phyloP scores from a whole-genome alignment of 139 green algal genomes.

The Closterium sp. region DNA sequence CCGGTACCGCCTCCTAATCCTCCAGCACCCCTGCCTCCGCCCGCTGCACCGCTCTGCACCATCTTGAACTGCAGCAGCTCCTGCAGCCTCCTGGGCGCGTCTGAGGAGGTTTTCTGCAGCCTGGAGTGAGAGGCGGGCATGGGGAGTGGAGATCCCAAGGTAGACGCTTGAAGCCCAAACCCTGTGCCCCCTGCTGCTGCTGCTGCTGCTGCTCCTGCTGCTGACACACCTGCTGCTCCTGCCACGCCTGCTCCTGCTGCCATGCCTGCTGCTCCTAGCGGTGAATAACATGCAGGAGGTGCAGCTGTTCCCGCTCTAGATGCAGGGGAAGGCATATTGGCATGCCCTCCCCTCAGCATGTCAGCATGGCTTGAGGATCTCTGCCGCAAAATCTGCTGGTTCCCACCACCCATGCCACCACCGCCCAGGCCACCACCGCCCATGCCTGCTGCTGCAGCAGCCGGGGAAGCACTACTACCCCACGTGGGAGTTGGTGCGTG shows the following conservation, averaged over 20 bases:
- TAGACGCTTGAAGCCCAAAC: background rate
- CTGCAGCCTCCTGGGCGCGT: background rate
- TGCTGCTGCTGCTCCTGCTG: background rate
- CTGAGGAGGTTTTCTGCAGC: background rate
- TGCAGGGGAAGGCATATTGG: background rate
- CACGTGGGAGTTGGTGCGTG: background rate
- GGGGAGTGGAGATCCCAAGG: background rate
- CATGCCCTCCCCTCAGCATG: background rate
- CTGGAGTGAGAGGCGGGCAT: background rate
- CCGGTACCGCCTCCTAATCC: too few relatives aligned
- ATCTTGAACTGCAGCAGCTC: background rate
- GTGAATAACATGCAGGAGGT: background rate
- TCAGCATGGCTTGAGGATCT: background rate
- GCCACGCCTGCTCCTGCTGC: background rate
- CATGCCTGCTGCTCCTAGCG: background rate
- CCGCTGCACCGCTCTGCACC: background rate
- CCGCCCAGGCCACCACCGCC: too few relatives aligned
- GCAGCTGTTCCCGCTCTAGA: background rate
- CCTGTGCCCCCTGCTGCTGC: background rate
- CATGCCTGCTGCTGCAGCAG: background rate
- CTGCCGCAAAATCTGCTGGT: background rate
- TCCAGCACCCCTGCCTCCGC: too few relatives aligned
- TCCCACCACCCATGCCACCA: background rate
- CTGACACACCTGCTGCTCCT: background rate
- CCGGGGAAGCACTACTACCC: background rate